phyloP scores from a whole-genome alignment of 495 filamentous ascomycete species.

The Penicillium simplicissimum region DNA sequence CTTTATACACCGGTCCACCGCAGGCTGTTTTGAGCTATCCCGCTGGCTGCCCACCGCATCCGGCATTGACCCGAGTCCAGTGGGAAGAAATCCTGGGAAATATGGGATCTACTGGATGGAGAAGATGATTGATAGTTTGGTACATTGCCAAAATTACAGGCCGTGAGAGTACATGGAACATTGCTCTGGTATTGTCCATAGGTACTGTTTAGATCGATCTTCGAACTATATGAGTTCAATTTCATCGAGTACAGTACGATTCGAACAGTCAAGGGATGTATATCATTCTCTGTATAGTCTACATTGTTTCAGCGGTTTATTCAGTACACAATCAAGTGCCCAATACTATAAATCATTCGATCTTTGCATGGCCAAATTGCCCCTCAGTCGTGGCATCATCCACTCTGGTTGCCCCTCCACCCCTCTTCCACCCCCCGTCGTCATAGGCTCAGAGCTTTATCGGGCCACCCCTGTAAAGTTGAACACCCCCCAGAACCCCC shows the following conservation, averaged over 20 bases:
- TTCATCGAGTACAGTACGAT: too few relatives aligned
- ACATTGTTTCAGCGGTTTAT: background rate
- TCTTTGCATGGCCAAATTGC: constrained; percentile 11
- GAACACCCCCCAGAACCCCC: background rate
- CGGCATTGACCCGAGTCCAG: constrained; percentile 1
- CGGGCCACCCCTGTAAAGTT: constrained; percentile 2
- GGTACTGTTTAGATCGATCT: too few relatives aligned
- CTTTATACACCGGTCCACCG: constrained; percentile 29
- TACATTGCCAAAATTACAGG: background rate
- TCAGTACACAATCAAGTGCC: background rate
- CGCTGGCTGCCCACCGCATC: constrained; percentile 9
- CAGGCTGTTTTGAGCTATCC: constrained; percentile 17
- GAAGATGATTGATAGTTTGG: background rate
- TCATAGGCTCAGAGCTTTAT: constrained; percentile 11
- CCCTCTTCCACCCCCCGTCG: background rate
- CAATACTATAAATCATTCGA: background rate
- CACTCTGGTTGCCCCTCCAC: constrained; percentile 1
- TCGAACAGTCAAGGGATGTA: too few relatives aligned
- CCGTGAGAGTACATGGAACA: background rate
- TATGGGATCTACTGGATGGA: background rate
- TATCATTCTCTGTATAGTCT: background rate
- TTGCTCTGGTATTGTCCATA: background rate
- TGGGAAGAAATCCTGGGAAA: background rate
- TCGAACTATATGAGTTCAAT: too few relatives aligned
- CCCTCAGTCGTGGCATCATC: constrained; percentile 28